Base-by-base conservation (phyloP, 352 stramenopile genomes). In the Phytophthora quininea region DNA sequence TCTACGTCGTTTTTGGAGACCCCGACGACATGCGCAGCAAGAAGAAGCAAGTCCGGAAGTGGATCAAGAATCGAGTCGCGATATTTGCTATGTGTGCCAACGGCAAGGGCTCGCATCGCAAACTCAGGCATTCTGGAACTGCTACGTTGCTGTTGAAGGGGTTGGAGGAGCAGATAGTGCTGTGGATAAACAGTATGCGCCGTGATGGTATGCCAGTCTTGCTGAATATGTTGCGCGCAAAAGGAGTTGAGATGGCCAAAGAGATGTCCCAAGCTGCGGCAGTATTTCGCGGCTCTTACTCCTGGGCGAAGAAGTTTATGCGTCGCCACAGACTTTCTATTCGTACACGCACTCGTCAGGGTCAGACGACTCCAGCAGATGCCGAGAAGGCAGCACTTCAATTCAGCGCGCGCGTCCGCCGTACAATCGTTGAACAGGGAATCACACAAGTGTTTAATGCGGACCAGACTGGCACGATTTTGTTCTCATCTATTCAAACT, bases 401-500 rank as follows among this genome's bases (percentile, higher is more conserved):
- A 2, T 67, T 62, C 46, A 35, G 50, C 2, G n/a, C 30, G 4
- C 3, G 54, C 29, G 49, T 67, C 1, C 42, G 54, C 4, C 57
- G 32, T 1, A 58, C 58, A 47, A 40, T 27, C 7, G 40, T 71
- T 15, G 51, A 71, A 51, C 32, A 63, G 0, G 56, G 59, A 7
- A 67, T 50, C 46, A 31, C n/a, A 6, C 33, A 62, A 37, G 48
- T 66, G 8, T 66, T 55, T 38, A 71, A 37, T 43, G 31, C 50
- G 7, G 50, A 60, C 32, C 32, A 60, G 59, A 54, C 58, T 10
- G 58, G 58, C 59, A 59, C 9, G 12, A 32, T 55, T 15, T 45
- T 8, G 27, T n/a, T 15, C 37, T 55, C 7, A 38, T 50, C 9
- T 58, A 29, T 57, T 40, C 29, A 19, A 12, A 55, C 15, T 54